phyloP scores from a whole-genome alignment of 2,329 filamentous ascomycete genomes.

The Amauroascus niger region DNA sequence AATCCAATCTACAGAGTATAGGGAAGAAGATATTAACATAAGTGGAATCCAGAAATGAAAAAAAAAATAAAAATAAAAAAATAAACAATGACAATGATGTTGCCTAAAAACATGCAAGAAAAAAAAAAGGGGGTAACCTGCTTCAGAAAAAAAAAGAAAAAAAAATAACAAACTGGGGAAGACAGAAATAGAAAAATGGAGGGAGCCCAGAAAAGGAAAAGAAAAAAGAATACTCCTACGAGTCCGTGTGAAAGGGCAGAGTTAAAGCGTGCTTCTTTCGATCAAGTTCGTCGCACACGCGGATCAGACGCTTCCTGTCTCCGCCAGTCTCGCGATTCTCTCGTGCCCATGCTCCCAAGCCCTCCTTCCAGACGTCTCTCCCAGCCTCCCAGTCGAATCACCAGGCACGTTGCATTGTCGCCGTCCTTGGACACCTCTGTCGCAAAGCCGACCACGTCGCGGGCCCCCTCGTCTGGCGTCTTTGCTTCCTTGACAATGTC shows the following conservation, averaged over 20 bases:
- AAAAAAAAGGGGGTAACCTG: no score
- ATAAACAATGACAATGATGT: no score
- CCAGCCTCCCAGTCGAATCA: constrained; percentile 56
- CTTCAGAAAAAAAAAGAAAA: no score
- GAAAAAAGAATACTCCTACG: not conserved
- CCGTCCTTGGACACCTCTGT: constrained; percentile 65
- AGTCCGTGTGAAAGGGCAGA: not conserved
- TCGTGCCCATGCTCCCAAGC: constrained; percentile 77
- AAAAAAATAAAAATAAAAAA: constrained; percentile 1
- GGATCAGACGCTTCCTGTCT: constrained; percentile 73
- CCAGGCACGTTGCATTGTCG: constrained; percentile 56
- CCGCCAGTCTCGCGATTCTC: constrained; percentile 79
- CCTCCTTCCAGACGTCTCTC: constrained; percentile 65
- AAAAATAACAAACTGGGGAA: not conserved
- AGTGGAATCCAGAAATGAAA: not conserved
- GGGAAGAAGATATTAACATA: no score
- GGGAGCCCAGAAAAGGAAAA: not conserved
- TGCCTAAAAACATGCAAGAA: no score
- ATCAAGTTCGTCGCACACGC: constrained; percentile 52
- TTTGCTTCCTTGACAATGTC: constrained; percentile 89
- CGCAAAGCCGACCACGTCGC: constrained; percentile 72
- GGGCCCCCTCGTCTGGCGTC: constrained; percentile 77
- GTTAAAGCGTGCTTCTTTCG: not conserved
- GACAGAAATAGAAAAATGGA: not conserved
- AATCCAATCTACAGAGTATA: constrained; percentile 5